Conservation (phyloP, 495 filamentous ascomycete genomes). For the Podospora pseudopauciseta region DNA sequence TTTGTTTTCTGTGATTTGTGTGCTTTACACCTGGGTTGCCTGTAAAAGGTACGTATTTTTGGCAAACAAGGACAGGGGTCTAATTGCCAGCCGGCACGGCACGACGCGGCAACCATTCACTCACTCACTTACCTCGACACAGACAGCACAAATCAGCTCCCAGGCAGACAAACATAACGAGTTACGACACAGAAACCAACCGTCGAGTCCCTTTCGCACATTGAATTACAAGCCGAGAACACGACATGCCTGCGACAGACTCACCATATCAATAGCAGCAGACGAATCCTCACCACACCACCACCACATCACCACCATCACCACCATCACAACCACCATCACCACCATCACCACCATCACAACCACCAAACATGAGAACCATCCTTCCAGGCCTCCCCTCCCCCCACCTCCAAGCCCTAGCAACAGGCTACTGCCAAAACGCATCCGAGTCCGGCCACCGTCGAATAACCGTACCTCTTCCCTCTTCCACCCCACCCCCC, state of each 20-base stretch:
- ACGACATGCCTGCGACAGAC: not conserved
- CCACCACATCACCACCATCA: not conserved
- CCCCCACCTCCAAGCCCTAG: slow-evolving; percentile 85
- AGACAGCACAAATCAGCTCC: too few species aligned
- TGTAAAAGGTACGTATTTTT: not conserved
- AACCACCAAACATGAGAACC: slow-evolving; percentile 53
- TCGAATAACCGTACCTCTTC: slow-evolving; percentile 67
- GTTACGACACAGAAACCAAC: not conserved
- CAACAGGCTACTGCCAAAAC: slow-evolving; percentile 67
- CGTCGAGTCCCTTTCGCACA: not conserved
- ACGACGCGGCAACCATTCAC: not conserved
- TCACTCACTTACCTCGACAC: not conserved
- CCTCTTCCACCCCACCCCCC: slow-evolving; percentile 27
- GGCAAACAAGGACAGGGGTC: not conserved
- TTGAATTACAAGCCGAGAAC: not conserved
- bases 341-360: not conserved
- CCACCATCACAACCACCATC: not conserved
- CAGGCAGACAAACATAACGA: not conserved
- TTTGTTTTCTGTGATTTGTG: not conserved
- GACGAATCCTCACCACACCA: not conserved
- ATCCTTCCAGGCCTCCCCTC: slow-evolving; percentile 89
- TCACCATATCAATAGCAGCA: not conserved
- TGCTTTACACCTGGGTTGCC: too few species aligned
- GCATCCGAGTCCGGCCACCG: slow-evolving; percentile 46
- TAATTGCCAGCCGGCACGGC: not conserved